phyloP scores from a whole-genome alignment of 495 filamentous ascomycete genomes.

The Aspergillus kassunensis region DNA sequence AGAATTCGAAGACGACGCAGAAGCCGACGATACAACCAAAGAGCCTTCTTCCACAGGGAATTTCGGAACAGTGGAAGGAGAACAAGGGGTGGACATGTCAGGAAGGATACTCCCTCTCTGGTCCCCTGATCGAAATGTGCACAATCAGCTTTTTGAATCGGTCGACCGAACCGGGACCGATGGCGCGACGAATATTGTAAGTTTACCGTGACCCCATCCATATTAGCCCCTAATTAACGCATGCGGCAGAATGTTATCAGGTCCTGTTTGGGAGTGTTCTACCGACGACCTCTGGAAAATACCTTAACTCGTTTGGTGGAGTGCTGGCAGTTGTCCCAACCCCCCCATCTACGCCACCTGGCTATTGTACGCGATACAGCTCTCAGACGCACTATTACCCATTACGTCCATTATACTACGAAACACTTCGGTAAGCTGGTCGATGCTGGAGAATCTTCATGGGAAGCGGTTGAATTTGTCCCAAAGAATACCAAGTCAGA shows the following conservation, averaged over 20 bases:
- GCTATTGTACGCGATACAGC: constrained; percentile 59
- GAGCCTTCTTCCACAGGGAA: constrained; percentile 19
- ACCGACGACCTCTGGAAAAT: constrained; percentile 55
- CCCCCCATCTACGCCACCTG: constrained; percentile 58
- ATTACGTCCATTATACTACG: constrained; percentile 57
- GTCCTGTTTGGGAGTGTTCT: constrained; percentile 49
- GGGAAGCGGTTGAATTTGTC: constrained; percentile 54
- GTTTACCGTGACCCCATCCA: neutral
- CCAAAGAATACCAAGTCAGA: constrained; percentile 34
- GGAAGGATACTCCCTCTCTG: constrained; percentile 48
- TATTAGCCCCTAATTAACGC: constrained; percentile 3
- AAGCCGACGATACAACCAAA: constrained; percentile 26
- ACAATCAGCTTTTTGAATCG: constrained; percentile 53
- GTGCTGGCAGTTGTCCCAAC: constrained; percentile 59
- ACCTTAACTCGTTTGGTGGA: constrained; percentile 53
- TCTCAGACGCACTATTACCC: constrained; percentile 46
- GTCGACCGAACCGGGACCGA: constrained; percentile 46
- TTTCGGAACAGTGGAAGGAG: constrained; percentile 21
- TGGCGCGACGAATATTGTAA: constrained; percentile 52
- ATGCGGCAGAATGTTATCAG: constrained; percentile 45
- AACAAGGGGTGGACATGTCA: constrained; percentile 29
- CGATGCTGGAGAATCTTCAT: constrained; percentile 48
- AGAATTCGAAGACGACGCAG: constrained; percentile 38
- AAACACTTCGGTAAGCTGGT: constrained; percentile 55
- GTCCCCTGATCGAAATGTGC: constrained; percentile 48